phyloP scores from a whole-genome alignment of 257 asterid species.

The Leptodermis oblonga region DNA sequence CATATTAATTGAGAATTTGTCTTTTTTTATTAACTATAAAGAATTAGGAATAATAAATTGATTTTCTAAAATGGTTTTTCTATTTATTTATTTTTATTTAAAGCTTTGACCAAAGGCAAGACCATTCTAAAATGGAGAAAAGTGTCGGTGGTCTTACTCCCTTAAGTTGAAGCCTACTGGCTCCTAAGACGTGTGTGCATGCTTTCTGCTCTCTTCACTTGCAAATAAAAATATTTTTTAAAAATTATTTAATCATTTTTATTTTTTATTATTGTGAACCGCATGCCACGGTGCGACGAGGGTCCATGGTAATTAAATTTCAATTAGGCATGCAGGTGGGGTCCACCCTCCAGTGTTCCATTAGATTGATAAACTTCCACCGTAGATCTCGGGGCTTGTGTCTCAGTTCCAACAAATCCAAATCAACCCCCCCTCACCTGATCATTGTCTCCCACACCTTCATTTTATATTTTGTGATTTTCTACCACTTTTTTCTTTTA shows the following conservation, averaged over 20 bases:
- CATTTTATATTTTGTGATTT: neutral
- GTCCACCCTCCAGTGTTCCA: slow-evolving; percentile 14
- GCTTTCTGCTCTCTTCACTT: neutral
- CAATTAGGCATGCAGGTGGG: slow-evolving; percentile 30
- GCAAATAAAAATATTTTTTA: neutral
- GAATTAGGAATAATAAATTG: too few species aligned
- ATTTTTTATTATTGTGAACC: slow-evolving; percentile 22
- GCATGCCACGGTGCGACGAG: slow-evolving; percentile 23
- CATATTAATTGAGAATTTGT: neutral
- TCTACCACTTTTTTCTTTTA: neutral
- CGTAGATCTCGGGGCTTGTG: slow-evolving; percentile 26
- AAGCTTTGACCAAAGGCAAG: neutral
- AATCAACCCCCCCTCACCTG: neutral
- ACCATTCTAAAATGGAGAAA: neutral
- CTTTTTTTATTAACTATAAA: neutral
- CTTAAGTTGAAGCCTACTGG: neutral
- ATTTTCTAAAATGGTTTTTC: too few species aligned
- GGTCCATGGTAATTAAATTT: slow-evolving; percentile 25
- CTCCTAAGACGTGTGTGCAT: neutral
- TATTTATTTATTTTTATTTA: too few species aligned
- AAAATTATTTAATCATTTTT: slow-evolving; percentile 15
- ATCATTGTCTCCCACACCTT: neutral
- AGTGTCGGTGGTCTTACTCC: slow-evolving; percentile 51
- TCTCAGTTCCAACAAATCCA: neutral
- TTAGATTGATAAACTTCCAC: neutral